phyloP scores from a whole-genome alignment of 129 eudicot species.

The Artemisia tridentata region DNA sequence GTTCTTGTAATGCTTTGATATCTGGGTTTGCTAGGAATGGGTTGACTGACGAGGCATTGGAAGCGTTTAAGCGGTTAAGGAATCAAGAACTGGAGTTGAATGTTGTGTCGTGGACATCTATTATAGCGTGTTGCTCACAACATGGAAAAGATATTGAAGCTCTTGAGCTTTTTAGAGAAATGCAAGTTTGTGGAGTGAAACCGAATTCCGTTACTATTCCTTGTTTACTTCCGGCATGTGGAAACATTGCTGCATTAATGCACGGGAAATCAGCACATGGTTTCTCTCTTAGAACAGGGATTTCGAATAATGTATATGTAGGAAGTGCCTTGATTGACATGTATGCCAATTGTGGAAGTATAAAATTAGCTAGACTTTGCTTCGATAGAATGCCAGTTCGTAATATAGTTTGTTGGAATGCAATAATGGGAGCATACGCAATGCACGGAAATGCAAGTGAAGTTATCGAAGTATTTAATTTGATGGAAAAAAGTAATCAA shows the following conservation, averaged over 20 bases:
- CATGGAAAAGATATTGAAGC: slow-evolving; percentile 90
- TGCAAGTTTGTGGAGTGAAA: slow-evolving; percentile 72
- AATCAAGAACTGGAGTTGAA: slow-evolving; percentile 49
- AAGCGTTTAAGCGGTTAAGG: slow-evolving; percentile 41
- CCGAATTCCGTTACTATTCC: slow-evolving; percentile 85
- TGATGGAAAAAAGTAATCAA: slow-evolving; percentile 50
- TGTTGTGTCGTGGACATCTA: slow-evolving; percentile 89
- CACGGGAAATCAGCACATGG: slow-evolving; percentile 84
- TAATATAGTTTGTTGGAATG: slow-evolving; percentile 81
- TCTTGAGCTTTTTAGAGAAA: slow-evolving; percentile 65
- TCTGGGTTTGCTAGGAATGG: slow-evolving; percentile 72
- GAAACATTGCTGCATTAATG: slow-evolving; percentile 81
- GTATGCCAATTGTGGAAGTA: slow-evolving; percentile 93
- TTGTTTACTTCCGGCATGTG: slow-evolving; percentile 94
- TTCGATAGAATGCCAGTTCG: slow-evolving; percentile 52
- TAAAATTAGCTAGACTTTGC: slow-evolving; percentile 45
- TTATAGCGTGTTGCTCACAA: slow-evolving; percentile 79
- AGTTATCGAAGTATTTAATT: slow-evolving; percentile 55
- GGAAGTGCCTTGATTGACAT: slow-evolving; percentile 79
- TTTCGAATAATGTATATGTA: slow-evolving; percentile 61
- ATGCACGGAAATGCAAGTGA: slow-evolving; percentile 69
- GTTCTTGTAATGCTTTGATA: slow-evolving; percentile 70
- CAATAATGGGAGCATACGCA: slow-evolving; percentile 77
- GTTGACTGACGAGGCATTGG: slow-evolving; percentile 57
- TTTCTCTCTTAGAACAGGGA: slow-evolving; percentile 50